A percentile compares a stretch with the other conserved stretches of the same genome.
Evolutionary conservation across 176 grass and related monocot species (phyloP).

Genomic region (Cenchrus fungigraminus): DNA sequence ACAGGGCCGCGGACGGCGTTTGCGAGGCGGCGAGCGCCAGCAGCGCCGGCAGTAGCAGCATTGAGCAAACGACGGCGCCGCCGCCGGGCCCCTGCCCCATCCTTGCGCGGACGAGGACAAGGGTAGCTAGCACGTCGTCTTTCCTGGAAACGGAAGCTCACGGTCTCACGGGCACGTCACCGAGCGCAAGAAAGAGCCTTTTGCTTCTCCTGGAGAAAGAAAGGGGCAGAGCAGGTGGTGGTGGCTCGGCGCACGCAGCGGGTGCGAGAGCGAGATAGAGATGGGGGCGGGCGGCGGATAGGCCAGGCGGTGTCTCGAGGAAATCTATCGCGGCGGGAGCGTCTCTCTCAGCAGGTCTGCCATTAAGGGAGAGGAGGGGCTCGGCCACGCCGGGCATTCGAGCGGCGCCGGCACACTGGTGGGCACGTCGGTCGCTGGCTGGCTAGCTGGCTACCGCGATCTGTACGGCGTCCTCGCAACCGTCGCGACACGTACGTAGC

Average conservation of each 20-base stretch:
- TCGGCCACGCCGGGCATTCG: background rate
- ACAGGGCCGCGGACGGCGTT: background rate
- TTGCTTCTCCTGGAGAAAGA: background rate
- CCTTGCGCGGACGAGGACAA: background rate
- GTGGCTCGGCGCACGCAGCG: background rate
- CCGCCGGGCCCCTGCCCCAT: background rate
- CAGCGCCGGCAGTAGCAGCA: constrained; percentile 29
- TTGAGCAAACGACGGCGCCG: constrained; percentile 7
- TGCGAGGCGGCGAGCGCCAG: constrained; percentile 30
- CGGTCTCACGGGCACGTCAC: constrained; percentile 12
- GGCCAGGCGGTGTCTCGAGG: background rate
- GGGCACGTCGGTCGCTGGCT: background rate
- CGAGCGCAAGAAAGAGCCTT: background rate
- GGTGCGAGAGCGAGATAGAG: background rate
- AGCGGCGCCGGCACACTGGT: background rate
- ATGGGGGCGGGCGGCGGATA: background rate
- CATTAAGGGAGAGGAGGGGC: background rate
- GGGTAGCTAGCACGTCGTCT: background rate
- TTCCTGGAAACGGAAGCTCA: background rate
- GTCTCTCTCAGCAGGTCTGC: background rate
- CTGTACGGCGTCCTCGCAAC: background rate
- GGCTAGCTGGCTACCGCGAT: background rate
- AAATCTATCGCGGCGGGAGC: constrained; percentile 23
- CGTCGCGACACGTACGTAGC: background rate
- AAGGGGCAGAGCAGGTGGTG: background rate